Base-by-base conservation (phyloP, 306 rosid species). In the Dalbergia oliveri region DNA sequence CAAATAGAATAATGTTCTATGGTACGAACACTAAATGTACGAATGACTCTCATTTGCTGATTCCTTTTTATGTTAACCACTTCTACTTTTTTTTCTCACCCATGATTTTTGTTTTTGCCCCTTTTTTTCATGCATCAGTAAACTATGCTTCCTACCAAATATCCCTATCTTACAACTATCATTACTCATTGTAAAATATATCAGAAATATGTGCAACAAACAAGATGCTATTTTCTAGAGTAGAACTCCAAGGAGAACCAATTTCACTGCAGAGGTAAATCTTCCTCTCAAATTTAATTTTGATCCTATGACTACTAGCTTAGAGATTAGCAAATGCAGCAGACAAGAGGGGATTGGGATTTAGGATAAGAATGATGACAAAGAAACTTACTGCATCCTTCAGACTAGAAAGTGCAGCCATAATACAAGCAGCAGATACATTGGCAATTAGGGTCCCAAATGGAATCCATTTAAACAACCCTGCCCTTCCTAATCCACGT, bases 371-470 rank as follows among this genome's bases (percentile, higher is more conserved):
- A 76, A 31, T 34, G 31, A 57, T 14, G 61, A n/a, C n/a, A 66
- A 50, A 51, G 61, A 62, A 79, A 81, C 87, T 78, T 76, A 90
- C 97, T 60, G 80, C 93, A 77, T 86, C 79, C 84, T 82, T 88
- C 57, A 84, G 33, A 31, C 76, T 83, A 43, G 97, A 69, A 23
- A 93, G 92, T 14, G 96, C 93, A 62, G 97, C 97, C 97, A 91
- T 89, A 81, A 90, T 31, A 58, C 90, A 91, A 71, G 97, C 92
- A 49, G 97, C 97, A 9, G 91, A 88, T 37, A 94, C 94, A 87
- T 93, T 95, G 13, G 98, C 98, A 77, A 84, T 87, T 23, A 93
- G 77, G 39, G 99, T 95, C 34, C 98, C 98, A 76, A 90, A 88
- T 10, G 97, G 99, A 68, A 95, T 64, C 99, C 99, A 91, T 82